Evolutionary conservation across 768 basidiomycete species (phyloP).

Genomic region (Boletus insuetus): DNA sequence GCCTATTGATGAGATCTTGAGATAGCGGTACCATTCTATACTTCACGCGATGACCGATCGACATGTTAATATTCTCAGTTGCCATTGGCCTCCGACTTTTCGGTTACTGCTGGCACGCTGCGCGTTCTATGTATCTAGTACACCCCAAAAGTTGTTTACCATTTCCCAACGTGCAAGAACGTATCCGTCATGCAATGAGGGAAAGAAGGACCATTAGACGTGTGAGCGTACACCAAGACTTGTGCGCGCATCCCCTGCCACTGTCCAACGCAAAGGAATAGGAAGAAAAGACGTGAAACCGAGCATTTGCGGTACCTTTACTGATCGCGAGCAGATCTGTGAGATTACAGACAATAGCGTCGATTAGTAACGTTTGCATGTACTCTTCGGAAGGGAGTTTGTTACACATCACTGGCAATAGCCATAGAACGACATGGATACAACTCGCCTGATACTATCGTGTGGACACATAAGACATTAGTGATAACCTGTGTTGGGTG

Average conservation of each 20-base stretch:
- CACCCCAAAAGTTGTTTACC: too few species aligned
- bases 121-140: too few species aligned
- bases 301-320: not conserved
- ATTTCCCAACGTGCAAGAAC: not conserved
- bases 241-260: not conserved
- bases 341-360: not conserved
- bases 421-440: not conserved
- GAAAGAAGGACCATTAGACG: not conserved
- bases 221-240: not conserved
- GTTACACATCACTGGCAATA: not conserved
- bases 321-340: not conserved
- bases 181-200: not conserved
- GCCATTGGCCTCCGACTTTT: too few species aligned
- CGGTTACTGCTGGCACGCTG: too few species aligned
- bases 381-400: not conserved
- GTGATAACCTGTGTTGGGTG: not conserved
- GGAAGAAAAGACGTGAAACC: not conserved
- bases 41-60: too few species aligned
- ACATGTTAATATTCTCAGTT: too few species aligned
- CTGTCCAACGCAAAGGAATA: not conserved
- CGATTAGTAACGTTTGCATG: not conserved
- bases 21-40: too few species aligned
- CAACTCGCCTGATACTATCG: constrained; percentile 8
- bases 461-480: not conserved
- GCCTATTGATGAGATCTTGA: too few species aligned